phyloP scores from a whole-genome alignment of 1,284 basidiomycete genomes.

The Sanghuangporus weigelae region DNA sequence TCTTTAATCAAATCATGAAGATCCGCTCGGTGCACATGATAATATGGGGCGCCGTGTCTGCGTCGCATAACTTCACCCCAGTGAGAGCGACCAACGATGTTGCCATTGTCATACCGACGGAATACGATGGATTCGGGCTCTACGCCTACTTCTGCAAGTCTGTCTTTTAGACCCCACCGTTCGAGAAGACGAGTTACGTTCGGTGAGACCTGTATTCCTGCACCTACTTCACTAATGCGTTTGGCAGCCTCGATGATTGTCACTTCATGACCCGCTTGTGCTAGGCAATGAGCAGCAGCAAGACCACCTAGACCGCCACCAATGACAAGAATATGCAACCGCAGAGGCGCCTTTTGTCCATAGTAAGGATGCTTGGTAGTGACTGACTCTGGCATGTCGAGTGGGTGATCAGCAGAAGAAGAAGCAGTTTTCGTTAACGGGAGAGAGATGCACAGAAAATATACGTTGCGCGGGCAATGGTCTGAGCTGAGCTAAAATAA shows the following conservation, averaged over 20 bases:
- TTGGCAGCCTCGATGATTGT: conserved; percentile 36
- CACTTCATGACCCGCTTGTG: conserved; percentile 43
- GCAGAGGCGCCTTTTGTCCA: conserved; percentile 24
- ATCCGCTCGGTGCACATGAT: conserved; percentile 51
- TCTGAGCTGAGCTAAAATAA: background rate
- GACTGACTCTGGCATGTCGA: background rate
- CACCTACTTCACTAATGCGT: conserved; percentile 39
- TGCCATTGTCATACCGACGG: conserved; percentile 40
- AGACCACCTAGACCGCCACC: conserved; percentile 51
- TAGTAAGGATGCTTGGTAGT: conserved; percentile 21
- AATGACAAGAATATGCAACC: conserved; percentile 41
- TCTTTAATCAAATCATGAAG: conserved; percentile 41
- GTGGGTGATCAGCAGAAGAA: background rate
- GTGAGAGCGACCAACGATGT: conserved; percentile 39
- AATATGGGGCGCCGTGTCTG: conserved; percentile 45
- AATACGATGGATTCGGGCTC: conserved; percentile 39
- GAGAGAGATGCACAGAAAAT: background rate
- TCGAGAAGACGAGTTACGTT: conserved; percentile 45
- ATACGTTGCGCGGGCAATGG: too few relatives aligned
- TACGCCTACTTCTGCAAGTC: conserved; percentile 37
- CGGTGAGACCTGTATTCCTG: conserved; percentile 44
- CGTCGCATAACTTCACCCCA: conserved; percentile 37
- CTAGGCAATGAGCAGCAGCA: conserved; percentile 40
- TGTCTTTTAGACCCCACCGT: conserved; percentile 45
- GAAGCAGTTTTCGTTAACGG: background rate